Percentiles rank a stretch among this genome's conserved stretches.
Conservation (phyloP, 2,329 filamentous ascomycete species). For the Paracoccidioides brasiliensis region DNA sequence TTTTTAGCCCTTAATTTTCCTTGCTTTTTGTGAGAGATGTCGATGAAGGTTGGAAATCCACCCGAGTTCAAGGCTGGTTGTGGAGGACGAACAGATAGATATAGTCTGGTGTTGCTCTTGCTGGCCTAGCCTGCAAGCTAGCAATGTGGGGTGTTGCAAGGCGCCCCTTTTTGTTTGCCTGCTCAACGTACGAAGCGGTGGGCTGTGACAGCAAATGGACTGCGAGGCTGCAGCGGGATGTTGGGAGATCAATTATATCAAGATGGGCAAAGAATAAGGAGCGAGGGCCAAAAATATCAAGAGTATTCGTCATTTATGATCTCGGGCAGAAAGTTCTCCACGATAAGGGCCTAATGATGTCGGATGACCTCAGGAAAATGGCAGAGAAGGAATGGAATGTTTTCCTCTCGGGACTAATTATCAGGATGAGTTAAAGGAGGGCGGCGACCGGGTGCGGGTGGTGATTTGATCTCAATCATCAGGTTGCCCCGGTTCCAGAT, state of each 20-base stretch:
- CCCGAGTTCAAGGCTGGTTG: neutral
- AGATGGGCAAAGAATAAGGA: too few relatives aligned
- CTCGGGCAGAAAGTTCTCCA: neutral
- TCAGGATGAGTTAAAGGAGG: neutral
- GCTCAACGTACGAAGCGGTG: neutral
- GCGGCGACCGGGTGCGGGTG: neutral
- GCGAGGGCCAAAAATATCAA: too few relatives aligned
- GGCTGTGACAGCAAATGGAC: neutral
- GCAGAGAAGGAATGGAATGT: neutral
- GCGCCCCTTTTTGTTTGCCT: neutral
- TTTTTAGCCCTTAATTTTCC: neutral
- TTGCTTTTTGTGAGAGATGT: neutral
- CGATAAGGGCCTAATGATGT: neutral
- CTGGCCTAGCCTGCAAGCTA: neutral
- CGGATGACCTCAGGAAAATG: neutral
- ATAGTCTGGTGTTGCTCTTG: neutral
- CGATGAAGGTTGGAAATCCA: neutral
- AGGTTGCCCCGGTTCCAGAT: neutral
- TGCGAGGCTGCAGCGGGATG: neutral
- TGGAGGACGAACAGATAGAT: neutral
- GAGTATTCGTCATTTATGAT: too few relatives aligned
- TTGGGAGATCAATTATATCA: neutral
- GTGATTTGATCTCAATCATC: neutral
- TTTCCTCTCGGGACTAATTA: neutral
- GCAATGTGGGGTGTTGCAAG: neutral